These are phyloP conservation scores for Scalesia atractyloides DNA, from an alignment of 129 eudicot species.

Conservation along the genomic window DNA sequence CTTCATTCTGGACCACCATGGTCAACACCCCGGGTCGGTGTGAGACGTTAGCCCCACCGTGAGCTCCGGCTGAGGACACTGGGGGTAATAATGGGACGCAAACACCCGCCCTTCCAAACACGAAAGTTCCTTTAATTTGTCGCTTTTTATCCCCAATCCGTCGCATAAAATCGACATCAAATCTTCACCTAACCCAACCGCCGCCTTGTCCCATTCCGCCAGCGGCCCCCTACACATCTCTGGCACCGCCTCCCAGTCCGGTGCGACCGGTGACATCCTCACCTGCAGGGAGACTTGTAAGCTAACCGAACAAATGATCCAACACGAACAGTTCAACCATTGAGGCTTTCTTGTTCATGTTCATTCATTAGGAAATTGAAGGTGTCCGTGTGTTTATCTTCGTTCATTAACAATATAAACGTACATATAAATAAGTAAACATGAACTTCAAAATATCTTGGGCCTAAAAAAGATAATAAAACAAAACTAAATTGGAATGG, in stretches of 20 bases:
- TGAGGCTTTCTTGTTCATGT: too few relatives aligned
- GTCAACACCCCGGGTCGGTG: conserved; percentile 57
- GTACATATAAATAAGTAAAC: too few relatives aligned
- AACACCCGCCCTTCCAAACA: conserved; percentile 46
- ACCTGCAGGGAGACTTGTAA: conserved; percentile 14
- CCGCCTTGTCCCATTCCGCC: conserved; percentile 48
- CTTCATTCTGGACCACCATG: conserved; percentile 54
- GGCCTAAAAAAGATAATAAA: too few relatives aligned
- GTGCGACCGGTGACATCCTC: conserved; percentile 29
- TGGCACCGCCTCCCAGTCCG: conserved; percentile 38
- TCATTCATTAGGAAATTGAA: too few relatives aligned
- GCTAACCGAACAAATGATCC: too few relatives aligned
- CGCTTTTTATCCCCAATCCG: conserved; percentile 40
- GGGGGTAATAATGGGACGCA: conserved; percentile 55
- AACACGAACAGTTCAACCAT: too few relatives aligned
- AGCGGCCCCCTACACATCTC: conserved; percentile 33
- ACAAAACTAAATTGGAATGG: too few relatives aligned
- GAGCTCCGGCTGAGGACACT: conserved; percentile 63
- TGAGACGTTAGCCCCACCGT: conserved; percentile 54
- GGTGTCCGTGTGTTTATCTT: too few relatives aligned
- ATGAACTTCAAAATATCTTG: too few relatives aligned
- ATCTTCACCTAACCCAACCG: conserved; percentile 40
- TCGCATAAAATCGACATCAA: conserved; percentile 47
- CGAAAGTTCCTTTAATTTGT: conserved; percentile 42
- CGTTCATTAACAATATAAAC: too few relatives aligned